phyloP scores from a whole-genome alignment of 2,329 filamentous ascomycete species.

The Sclerotinia spermophila region DNA sequence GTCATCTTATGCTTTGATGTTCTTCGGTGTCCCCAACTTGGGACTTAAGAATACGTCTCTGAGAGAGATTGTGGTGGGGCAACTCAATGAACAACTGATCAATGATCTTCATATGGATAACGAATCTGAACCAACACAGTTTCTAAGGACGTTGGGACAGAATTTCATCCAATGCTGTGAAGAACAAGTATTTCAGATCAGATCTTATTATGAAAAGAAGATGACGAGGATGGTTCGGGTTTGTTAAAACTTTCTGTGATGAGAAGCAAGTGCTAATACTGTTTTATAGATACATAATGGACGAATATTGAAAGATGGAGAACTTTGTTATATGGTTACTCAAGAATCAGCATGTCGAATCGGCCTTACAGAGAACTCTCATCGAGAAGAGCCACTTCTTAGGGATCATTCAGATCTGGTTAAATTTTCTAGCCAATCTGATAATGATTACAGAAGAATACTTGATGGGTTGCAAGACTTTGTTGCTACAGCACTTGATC shows the following conservation, averaged over 20 bases:
- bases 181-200: not conserved
- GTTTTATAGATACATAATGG: not conserved
- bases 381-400: not conserved
- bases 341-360: not conserved
- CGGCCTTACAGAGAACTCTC: not conserved
- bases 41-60: not conserved
- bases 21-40: not conserved
- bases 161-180: not conserved
- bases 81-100: not conserved
- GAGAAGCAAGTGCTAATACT: not conserved
- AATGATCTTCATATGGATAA: not conserved
- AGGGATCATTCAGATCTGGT: not conserved
- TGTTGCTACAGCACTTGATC: not conserved
- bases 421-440: not conserved
- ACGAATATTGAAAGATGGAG: not conserved
- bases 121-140: not conserved
- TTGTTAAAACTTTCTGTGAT: not conserved
- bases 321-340: not conserved
- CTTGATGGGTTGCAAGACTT: not conserved
- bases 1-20: not conserved
- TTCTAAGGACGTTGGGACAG: not conserved
- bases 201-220: not conserved
- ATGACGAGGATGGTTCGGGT: not conserved
- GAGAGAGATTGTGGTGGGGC: not conserved
- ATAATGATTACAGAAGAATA: not conserved